phyloP scores from a whole-genome alignment of 1,284 basidiomycete genomes.

The Coniophora puteana region DNA sequence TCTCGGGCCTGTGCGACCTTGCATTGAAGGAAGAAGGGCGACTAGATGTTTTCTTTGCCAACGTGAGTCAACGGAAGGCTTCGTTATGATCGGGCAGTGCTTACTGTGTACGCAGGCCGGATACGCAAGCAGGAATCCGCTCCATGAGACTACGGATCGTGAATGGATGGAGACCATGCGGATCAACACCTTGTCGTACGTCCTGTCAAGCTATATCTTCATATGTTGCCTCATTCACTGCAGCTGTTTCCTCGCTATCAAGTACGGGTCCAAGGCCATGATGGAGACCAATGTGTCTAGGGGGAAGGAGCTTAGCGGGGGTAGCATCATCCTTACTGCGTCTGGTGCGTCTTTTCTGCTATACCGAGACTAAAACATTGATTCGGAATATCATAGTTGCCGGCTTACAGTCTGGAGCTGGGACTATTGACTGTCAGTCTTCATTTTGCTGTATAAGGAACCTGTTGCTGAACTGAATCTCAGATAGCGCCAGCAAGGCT shows the following conservation, averaged over 20 bases:
- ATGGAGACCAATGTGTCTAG: slow-evolving; percentile 54
- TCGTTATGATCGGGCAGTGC: slow-evolving; percentile 4
- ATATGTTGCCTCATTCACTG: slow-evolving; percentile 6
- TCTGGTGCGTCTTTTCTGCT: slow-evolving; percentile 50
- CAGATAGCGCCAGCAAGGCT: slow-evolving; percentile 89
- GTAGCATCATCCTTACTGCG: slow-evolving; percentile 89
- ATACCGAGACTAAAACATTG: slow-evolving; percentile 7
- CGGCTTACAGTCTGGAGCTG: slow-evolving; percentile 83
- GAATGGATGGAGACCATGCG: slow-evolving; percentile 75
- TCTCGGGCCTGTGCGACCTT: slow-evolving; percentile 66
- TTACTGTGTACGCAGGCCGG: slow-evolving; percentile 52
- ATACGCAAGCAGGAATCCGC: slow-evolving; percentile 40
- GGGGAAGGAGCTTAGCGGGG: slow-evolving; percentile 67
- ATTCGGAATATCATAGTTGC: slow-evolving; percentile 51
- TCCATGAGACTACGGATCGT: slow-evolving; percentile 60
- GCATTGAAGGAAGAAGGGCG: slow-evolving; percentile 79
- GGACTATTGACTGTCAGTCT: slow-evolving; percentile 76
- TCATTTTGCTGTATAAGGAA: background rate
- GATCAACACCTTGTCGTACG: slow-evolving; percentile 81
- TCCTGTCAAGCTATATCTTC: slow-evolving; percentile 6
- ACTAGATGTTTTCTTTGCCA: slow-evolving; percentile 93
- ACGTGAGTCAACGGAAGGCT: slow-evolving; percentile 46
- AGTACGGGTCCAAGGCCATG: slow-evolving; percentile 85
- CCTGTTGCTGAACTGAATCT: slow-evolving; percentile 10
- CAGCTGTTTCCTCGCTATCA: slow-evolving; percentile 89